Evolutionary conservation across 441 rosid species (phyloP), one percentile per base, ranked within the genome.

Genomic region (Brassica hybrid): DNA sequence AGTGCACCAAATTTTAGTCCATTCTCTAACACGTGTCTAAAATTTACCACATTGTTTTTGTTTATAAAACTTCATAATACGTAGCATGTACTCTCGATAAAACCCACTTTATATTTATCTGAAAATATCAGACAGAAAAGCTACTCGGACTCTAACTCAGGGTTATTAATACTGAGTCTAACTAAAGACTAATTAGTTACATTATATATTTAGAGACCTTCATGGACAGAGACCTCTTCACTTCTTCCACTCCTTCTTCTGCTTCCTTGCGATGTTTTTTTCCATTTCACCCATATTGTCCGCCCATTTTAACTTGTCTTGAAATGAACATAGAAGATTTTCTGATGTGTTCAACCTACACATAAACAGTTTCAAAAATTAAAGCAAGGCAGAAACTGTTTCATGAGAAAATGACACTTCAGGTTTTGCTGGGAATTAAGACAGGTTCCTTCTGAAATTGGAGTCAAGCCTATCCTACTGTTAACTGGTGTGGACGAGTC

Each of bases 281-380:
- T 92, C 96, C 80, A 81, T 66, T 66, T 94, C 99, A 77, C 94
- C 89, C 97, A 90, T 94, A 19, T 78, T 82, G 84, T 96, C 99
- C 27, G 98, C 99, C 99, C 99, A 96, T 80, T 92, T 96, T 75
- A 96, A 90, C 89, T 90, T 94, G 83, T 96, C 97, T 88, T 94
- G 98, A 85, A 94, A 91, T 9, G 98, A 82, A 43, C 85, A 80
- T 12, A 96, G 98, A 67, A 94, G 86, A 82, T 85, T 86, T 75
- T 94, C 98, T 60, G 99, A 96, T 8, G 98, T 88, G 65, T 75
- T 79, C 90, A 94, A 81, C 99, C 98, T 96, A 64, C 45, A 71
- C 43, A 79, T 70, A 4, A 74, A 57, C 34, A 45, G 63, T 45
- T 16, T 57, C n/a, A 57, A 19, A 58, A 21, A 12, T 32, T 11